Percentiles rank a stretch among this genome's conserved stretches.
phyloP scores from a whole-genome alignment of 352 stramenopile species.

The Phytophthora nicotianae region DNA sequence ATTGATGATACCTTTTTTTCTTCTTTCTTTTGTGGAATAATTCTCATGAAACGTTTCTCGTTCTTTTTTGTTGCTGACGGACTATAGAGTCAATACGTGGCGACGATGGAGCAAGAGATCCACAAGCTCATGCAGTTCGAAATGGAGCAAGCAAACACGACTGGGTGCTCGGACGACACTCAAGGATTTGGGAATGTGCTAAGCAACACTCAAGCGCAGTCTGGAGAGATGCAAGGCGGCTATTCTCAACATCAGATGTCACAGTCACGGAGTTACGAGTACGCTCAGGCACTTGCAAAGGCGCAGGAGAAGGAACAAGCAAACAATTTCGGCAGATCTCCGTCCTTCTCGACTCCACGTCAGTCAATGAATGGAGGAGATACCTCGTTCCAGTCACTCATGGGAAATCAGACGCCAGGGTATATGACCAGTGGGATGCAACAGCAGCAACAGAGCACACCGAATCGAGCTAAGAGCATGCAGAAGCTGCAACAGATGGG shows the following conservation, averaged over 20 bases:
- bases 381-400: conserved; percentile 48
- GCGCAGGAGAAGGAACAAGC: conserved; percentile 28
- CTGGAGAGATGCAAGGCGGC: conserved; percentile 20
- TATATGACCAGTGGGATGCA: conserved; percentile 20
- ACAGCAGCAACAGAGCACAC: conserved; percentile 23
- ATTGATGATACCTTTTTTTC: conserved; percentile 5
- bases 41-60: conserved; percentile 8
- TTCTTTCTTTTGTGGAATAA: conserved; percentile 25
- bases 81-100: conserved; percentile 59
- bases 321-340: conserved; percentile 1
- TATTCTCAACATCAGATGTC: conserved; percentile 33
- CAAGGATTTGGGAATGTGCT: conserved; percentile 25
- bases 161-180: conserved; percentile 11
- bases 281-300: conserved; percentile 41
- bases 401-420: conserved; percentile 35
- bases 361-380: conserved; percentile 29
- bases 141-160: conserved; percentile 28
- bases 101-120: conserved; percentile 64
- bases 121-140: conserved; percentile 67
- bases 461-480: conserved; percentile 21
- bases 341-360: conserved; percentile 25
- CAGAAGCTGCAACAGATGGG: conserved; percentile 21
- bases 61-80: conserved; percentile 9
- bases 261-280: conserved; percentile 35
- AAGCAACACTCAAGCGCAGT: conserved; percentile 10